Conservation (phyloP, 2,329 filamentous ascomycete genomes). For the Byssothecium circinans region DNA sequence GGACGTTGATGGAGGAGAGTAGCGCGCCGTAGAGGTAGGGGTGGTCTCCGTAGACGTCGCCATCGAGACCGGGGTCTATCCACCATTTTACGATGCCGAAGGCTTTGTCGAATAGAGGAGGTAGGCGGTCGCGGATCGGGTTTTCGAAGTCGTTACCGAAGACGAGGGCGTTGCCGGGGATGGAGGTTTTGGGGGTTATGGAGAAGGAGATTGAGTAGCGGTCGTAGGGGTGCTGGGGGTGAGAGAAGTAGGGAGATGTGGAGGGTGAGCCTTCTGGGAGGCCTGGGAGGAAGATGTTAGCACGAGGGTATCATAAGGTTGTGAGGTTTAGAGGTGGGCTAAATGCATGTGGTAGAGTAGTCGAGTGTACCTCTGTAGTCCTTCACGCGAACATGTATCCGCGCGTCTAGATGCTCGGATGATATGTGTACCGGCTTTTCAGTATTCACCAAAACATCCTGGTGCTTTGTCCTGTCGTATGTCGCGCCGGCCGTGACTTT, state of each 20-base stretch:
- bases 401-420: constrained; percentile 64
- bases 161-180: constrained; percentile 73
- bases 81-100: constrained; percentile 86
- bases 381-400: constrained; percentile 74
- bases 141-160: constrained; percentile 96
- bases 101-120: constrained; percentile 82
- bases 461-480: constrained; percentile 74
- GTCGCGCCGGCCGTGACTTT: constrained; percentile 77
- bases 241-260: constrained; percentile 76
- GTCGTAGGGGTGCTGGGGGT: constrained; percentile 69
- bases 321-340: background rate
- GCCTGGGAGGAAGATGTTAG: constrained; percentile 50
- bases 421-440: constrained; percentile 64
- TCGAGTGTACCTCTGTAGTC: constrained; percentile 54
- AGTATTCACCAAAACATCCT: constrained; percentile 74
- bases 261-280: constrained; percentile 69
- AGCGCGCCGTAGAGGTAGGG: constrained; percentile 86
- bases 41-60: constrained; percentile 82
- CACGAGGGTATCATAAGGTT: background rate
- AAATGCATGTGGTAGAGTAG: background rate
- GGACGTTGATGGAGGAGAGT: constrained; percentile 75
- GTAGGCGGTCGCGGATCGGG: constrained; percentile 82
- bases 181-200: constrained; percentile 69
- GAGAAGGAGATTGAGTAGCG: constrained; percentile 83
- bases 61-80: constrained; percentile 88